phyloP scores from a whole-genome alignment of 129 eudicot species.

The Tagetes erecta region DNA sequence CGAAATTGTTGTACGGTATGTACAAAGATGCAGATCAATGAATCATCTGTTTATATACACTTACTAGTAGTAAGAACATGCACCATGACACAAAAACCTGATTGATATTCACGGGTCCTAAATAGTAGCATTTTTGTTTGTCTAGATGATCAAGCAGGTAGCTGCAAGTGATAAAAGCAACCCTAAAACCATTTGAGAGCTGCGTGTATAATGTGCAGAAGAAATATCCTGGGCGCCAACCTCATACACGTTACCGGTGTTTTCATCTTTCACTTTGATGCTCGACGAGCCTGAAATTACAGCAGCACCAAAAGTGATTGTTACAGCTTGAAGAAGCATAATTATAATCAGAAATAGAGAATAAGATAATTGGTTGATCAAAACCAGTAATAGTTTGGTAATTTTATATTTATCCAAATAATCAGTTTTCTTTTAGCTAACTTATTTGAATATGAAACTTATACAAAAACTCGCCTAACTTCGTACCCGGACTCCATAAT shows the following conservation, averaged over 20 bases:
- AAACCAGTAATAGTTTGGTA: not conserved
- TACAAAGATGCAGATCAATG: not conserved
- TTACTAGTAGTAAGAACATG: not conserved
- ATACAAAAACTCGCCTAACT: not conserved
- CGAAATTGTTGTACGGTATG: too few relatives aligned
- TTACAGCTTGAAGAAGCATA: not conserved
- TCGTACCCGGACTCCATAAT: too few relatives aligned
- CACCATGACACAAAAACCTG: not conserved
- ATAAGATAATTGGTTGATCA: not conserved
- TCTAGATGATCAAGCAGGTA: conserved; percentile 7
- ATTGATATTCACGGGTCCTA: not conserved
- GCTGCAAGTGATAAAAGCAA: conserved; percentile 26
- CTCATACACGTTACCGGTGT: conserved; percentile 50
- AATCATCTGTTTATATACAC: not conserved
- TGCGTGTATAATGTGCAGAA: conserved; percentile 26
- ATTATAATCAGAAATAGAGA: not conserved
- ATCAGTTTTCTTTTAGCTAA: too few relatives aligned
- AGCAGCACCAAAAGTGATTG: not conserved
- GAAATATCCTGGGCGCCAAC: conserved; percentile 65
- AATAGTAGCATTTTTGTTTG: not conserved
- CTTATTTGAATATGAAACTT: not conserved
- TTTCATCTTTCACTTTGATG: conserved; percentile 73
- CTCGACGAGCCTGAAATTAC: conserved; percentile 62
- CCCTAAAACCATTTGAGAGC: conserved; percentile 2
- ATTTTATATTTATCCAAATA: too few relatives aligned